Conservation (phyloP, 73 alveolate genomes). For the Paramecium bursaria region DNA sequence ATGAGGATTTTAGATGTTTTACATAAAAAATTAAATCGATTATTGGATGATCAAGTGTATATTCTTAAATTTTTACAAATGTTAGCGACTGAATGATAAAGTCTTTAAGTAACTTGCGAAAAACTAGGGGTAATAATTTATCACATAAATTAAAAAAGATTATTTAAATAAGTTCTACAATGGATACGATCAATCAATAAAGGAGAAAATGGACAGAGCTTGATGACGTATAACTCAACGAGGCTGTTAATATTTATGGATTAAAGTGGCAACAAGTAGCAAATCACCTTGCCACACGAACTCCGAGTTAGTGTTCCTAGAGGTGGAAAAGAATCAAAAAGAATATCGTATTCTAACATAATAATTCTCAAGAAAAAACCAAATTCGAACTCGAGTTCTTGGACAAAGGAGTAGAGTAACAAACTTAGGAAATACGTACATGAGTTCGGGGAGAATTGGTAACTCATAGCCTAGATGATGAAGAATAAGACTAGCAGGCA, state of each 20-base stretch:
- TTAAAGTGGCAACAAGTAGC: neutral
- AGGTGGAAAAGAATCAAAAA: neutral
- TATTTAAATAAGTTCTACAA: too few relatives aligned
- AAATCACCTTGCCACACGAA: neutral
- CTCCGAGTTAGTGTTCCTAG: neutral
- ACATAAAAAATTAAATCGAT: too few relatives aligned
- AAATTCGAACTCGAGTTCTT: too few relatives aligned
- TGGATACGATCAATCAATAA: too few relatives aligned
- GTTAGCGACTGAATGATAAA: too few relatives aligned
- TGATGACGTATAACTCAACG: neutral
- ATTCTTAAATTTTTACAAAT: too few relatives aligned
- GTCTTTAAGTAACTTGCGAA: too few relatives aligned
- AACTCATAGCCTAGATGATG: neutral
- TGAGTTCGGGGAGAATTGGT: slow-evolving; percentile 9
- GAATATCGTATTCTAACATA: neutral
- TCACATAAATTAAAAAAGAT: too few relatives aligned
- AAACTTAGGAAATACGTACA: neutral
- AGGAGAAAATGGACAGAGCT: neutral
- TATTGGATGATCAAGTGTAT: too few relatives aligned
- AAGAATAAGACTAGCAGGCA: neutral
- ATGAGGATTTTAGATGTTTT: too few relatives aligned
- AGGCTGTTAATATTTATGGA: slow-evolving; percentile 1
- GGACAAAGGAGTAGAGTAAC: neutral
- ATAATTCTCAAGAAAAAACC: too few relatives aligned
- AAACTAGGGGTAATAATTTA: too few relatives aligned